Base-by-base conservation (phyloP, 179 eudicot genomes). In the Silene vulgaris region DNA sequence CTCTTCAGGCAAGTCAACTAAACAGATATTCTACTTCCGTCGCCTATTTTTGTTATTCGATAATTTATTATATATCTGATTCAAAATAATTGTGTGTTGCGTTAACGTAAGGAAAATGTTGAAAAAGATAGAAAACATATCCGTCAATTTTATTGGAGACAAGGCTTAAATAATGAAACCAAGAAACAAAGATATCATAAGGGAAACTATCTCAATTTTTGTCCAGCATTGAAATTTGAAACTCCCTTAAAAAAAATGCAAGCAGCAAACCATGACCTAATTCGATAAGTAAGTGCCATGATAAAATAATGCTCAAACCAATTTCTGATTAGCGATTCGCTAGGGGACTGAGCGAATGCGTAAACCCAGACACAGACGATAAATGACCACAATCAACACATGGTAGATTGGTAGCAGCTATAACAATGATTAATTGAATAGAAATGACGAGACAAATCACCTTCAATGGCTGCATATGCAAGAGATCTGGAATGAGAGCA, bases 1-100 rank as follows among this genome's bases (percentile, higher is more conserved):
- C 91, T 93, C 65, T 90, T 93, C 89, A 85, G 94, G 96, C 84
- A 80, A 71, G 73, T 75, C 28, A 40, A 32, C 72, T 40, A 19
- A 13, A 52, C 59, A 13, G 3, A 16, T 14, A 52, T 69, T 17
- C 45, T 57, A 17, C 52, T 32, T n/a, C 3, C 12, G 1, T 30
- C 8, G 32, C 66, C 5, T 5, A 68, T 8, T 40, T 68, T 26
- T 37, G 16, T 68, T 17, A 68, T 20, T 40, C 20, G n/a, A 2
- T 19, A 16, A 40, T 2, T n/a, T 19, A n/a, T 37, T 8, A 37
- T 20, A 29, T 0, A 40, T 14, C 32, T 2, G 45, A 37, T 21
- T 1, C 20, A 37, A 8, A 37, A 68, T 19, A 37, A 40, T 68
- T 68, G 71, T 16, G 54, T 68, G 40, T 68, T 3, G 56, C 21